Percentiles rank a stretch among this genome's conserved stretches.
These are phyloP conservation scores for Boletus coffeatus DNA, from an alignment of 1,284 basidiomycete species.

Conservation along the genomic window DNA sequence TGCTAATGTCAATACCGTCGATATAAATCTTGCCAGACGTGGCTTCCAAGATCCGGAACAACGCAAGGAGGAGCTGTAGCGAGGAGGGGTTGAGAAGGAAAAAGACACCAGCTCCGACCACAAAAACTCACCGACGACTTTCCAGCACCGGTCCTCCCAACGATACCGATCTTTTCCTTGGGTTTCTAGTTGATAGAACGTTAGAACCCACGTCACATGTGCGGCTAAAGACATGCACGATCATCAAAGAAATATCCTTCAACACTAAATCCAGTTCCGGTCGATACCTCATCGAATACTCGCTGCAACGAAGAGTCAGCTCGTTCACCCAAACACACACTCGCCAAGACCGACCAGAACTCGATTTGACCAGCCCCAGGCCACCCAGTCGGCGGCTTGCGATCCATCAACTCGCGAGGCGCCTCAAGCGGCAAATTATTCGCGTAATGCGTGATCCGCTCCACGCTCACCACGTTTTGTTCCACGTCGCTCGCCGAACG, in stretches of 20 bases:
- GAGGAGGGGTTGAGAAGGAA: not conserved
- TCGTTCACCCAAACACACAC: not conserved
- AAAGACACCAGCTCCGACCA: not conserved
- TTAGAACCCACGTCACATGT: conserved; percentile 19
- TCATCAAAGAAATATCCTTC: conserved; percentile 63
- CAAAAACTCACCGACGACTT: conserved; percentile 68
- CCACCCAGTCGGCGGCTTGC: conserved; percentile 62
- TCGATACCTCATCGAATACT: conserved; percentile 82
- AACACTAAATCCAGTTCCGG: conserved; percentile 77
- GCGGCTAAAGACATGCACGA: conserved; percentile 37
- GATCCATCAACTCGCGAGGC: conserved; percentile 64
- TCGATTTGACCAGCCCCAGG: conserved; percentile 73
- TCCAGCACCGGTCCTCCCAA: conserved; percentile 90
- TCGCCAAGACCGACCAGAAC: conserved; percentile 49
- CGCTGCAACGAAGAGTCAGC: conserved; percentile 31
- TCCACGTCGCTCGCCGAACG: conserved; percentile 88
- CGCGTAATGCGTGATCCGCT: conserved; percentile 71
- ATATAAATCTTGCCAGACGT: conserved; percentile 74
- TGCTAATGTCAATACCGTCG: conserved; percentile 80
- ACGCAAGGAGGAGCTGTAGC: conserved; percentile 51
- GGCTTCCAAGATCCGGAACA: conserved; percentile 85
- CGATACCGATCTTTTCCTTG: conserved; percentile 80
- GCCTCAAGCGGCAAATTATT: conserved; percentile 70
- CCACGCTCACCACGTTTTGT: conserved; percentile 89
- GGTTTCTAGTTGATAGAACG: conserved; percentile 42